Evolutionary conservation across 2,329 filamentous ascomycete species (phyloP).

Genomic region (Paradendryphiella salina): DNA sequence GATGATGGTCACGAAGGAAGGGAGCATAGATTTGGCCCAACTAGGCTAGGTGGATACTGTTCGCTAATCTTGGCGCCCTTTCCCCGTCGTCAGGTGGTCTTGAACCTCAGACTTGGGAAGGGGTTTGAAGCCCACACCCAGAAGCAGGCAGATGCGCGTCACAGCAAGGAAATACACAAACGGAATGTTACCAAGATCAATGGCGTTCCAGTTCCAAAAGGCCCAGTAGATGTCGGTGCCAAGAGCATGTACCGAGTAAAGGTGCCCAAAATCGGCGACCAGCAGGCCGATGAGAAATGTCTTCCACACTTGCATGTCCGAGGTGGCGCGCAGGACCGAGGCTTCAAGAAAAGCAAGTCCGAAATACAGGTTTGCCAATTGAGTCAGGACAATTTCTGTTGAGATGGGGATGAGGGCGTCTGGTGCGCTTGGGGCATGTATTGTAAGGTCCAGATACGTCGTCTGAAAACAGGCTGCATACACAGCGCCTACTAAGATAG

Average conservation of each 20-base stretch:
- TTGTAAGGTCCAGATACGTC: conserved; percentile 66
- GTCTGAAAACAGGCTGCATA: conserved; percentile 56
- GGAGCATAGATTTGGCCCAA: not conserved
- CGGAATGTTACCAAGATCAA: conserved; percentile 69
- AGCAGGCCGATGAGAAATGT: conserved; percentile 68
- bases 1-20: conserved; percentile 4
- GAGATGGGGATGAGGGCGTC: conserved; percentile 56
- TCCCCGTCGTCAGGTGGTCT: conserved; percentile 15
- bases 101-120: conserved; percentile 1
- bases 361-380: conserved; percentile 78
- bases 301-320: conserved; percentile 70
- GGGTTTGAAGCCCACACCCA: conserved; percentile 31
- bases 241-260: conserved; percentile 66
- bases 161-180: conserved; percentile 69
- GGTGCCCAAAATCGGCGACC: conserved; percentile 75
- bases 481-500: conserved; percentile 58
- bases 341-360: conserved; percentile 78
- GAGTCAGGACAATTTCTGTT: conserved; percentile 69
- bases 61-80: not conserved
- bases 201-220: conserved; percentile 65
- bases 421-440: conserved; percentile 57
- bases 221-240: conserved; percentile 68
- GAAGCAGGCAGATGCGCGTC: conserved; percentile 32
- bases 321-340: conserved; percentile 70
- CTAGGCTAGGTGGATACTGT: not conserved